A percentile compares a stretch with the other conserved stretches of the same genome.
phyloP scores from a whole-genome alignment of 139 green algal genomes.

The Haematococcus lacustris region DNA sequence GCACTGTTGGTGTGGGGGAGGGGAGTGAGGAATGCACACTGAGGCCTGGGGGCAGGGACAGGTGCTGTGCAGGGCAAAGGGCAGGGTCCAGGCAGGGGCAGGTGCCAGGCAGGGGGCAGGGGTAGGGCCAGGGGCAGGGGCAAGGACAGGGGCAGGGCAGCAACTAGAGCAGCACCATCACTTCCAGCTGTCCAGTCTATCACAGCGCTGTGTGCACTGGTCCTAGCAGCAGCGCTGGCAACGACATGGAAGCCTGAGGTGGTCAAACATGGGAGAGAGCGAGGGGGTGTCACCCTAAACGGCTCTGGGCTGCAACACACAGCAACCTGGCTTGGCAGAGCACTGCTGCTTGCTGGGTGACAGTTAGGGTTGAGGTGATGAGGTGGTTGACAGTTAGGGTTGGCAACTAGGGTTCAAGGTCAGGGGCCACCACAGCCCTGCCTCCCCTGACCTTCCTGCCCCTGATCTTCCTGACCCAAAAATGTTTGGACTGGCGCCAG shows the following conservation, averaged over 20 bases:
- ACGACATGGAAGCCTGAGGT: too few species aligned
- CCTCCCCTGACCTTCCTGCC: neutral
- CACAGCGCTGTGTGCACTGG: too few species aligned
- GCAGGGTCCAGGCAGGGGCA: neutral
- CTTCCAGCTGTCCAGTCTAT: too few species aligned
- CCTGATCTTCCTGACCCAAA: neutral
- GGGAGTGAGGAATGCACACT: neutral
- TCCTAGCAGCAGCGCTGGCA: too few species aligned
- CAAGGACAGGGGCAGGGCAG: too few species aligned
- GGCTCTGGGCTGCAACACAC: too few species aligned
- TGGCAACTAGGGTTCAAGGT: neutral
- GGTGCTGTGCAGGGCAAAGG: neutral
- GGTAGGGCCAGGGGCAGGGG: neutral
- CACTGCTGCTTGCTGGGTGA: too few species aligned
- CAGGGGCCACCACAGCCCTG: neutral
- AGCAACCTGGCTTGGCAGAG: too few species aligned
- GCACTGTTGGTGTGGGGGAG: neutral
- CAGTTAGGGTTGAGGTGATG: neutral
- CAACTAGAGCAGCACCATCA: too few species aligned
- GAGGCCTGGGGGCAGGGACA: neutral
- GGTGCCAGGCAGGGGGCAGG: neutral
- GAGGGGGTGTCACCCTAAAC: too few species aligned
- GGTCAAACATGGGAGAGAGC: too few species aligned
- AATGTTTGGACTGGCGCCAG: neutral
- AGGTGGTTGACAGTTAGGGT: neutral